Evolutionary conservation across 345 rosid species (phyloP), one percentile per base, ranked within the genome.

Genomic region (Murraya koenigii): DNA sequence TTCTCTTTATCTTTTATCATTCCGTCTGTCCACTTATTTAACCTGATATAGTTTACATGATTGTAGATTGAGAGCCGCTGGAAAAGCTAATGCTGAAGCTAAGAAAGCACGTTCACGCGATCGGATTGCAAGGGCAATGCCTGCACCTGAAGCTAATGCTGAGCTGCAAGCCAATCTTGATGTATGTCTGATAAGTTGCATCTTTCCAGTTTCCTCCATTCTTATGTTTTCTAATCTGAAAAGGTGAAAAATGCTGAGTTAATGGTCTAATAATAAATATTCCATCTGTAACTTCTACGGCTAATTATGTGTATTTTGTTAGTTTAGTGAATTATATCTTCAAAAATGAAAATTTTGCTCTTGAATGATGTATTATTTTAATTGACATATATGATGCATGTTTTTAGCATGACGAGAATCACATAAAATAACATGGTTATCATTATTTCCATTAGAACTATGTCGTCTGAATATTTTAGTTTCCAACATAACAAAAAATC

Each of bases 91-190:
- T 76, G 83, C 75, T 32, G 94, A 90, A 36, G 83, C 74, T 69
- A 92, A 78, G 92, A 92, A 89, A 85, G 75, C 83, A 30, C 87
- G 93, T 25, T 78, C 86, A 75, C 94, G 93, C 13, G 92, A 84
- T 71, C 87, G 92, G 54, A 79, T 85, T 80, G 74, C 76, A 2
- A 80, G 94, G 81, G 90, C 86, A 75, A 78, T 86, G 36, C 90
- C 94, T 66, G 93, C 89, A 10, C 94, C 94, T 26, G 93, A 89
- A 72, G 94, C 97, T 72, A 92, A 92, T 80, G 94, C 97, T 1
- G 97, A 92, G 79, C 88, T 90, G 73, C 93, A 89, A 74, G 83
- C 90, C 76, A 92, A 90, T 79, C 87, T 89, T 61, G 97, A 92
- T 85, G 97, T 90, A 89, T 58, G 94, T 68, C 84, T 70, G 79